Evolutionary conservation across 495 filamentous ascomycete genomes (phyloP), one percentile per base, ranked within the genome.

Genomic region (Cercophora samala): DNA sequence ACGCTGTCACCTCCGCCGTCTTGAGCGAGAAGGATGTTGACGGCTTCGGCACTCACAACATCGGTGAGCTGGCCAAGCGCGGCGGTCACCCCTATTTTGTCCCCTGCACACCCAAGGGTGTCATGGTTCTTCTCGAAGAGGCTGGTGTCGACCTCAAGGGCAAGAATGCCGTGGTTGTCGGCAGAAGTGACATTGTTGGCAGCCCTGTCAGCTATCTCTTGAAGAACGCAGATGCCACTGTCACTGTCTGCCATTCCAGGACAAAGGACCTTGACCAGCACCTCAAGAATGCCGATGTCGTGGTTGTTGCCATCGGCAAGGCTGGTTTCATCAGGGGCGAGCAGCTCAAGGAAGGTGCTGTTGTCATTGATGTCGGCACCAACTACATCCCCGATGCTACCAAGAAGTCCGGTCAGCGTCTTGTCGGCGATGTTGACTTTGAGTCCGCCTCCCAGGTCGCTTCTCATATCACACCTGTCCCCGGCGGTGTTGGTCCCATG

Each of bases 291-390:
- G 96, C 96, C 21, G 95, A 99, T 71, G 86, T 99, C 62, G 82
- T 99, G 23, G 88, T 99, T 42, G 93, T 91, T 18, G 95, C 95
- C 18, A 97, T 98, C 79, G 95, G 95, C 42, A 82, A 93, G 74
- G 85, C 93, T 3, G 85, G 86, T 64, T 95, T 96, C 71, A 86
- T 99, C 70, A 93, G 92, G 77, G 95, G 94, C 62, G 93, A 97
- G 53, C 97, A 92, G 92, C 76, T 99, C 71, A 99, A 98, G 81
- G 87, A 89, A 11, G 95, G 95, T 23, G 92, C 85, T 21, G 93
- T 98, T 17, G 93, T 99, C 25, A 97, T 99, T 75, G 95, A 99
- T 75, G 95, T 99, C 24, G 95, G 95, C 59, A 99, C 93, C 64
- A 99, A 98, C 80, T 97, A 91, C 82, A 89, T 97, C 69, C 86